Percentiles rank a stretch among this genome's conserved stretches.
These are phyloP conservation scores for Aspergillus carbonarius DNA, from an alignment of 2,329 filamentous ascomycete genomes.

Conservation along the genomic window DNA sequence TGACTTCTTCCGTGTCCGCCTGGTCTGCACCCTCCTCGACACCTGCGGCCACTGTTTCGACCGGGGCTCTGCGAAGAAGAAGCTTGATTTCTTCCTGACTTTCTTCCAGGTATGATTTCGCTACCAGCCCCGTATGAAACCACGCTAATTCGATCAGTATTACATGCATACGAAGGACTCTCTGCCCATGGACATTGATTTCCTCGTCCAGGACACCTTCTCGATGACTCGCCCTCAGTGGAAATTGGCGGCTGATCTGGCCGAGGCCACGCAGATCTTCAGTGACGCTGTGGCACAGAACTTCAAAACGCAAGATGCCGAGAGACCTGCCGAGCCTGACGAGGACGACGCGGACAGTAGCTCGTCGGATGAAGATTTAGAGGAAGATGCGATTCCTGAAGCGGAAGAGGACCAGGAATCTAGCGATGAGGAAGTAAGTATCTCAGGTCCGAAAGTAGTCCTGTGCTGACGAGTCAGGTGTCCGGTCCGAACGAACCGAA, in stretches of 20 bases:
- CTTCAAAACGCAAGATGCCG: constrained; percentile 74
- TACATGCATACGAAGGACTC: constrained; percentile 89
- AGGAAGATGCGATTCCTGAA: constrained; percentile 58
- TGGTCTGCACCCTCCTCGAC: constrained; percentile 86
- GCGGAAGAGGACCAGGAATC: constrained; percentile 56
- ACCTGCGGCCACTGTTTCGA: constrained; percentile 97
- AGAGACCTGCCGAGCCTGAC: constrained; percentile 68
- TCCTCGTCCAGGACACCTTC: constrained; percentile 91
- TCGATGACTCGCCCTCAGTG: constrained; percentile 83
- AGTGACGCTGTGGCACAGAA: constrained; percentile 86
- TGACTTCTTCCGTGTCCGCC: constrained; percentile 92
- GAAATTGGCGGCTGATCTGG: constrained; percentile 77
- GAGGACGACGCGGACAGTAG: constrained; percentile 71
- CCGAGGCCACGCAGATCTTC: constrained; percentile 81
- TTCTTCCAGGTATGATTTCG: constrained; percentile 74
- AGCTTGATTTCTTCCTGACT: constrained; percentile 93
- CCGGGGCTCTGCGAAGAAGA: constrained; percentile 89
- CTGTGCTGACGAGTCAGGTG: constrained; percentile 31
- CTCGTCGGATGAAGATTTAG: constrained; percentile 74
- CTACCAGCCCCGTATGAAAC: background rate
- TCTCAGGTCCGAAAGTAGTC: background rate
- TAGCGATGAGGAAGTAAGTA: constrained; percentile 47
- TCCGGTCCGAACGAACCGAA: constrained; percentile 49
- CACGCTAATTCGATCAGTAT: constrained; percentile 57
- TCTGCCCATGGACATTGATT: constrained; percentile 95